Percentiles rank a stretch among this genome's conserved stretches.
Conservation (phyloP, 2,329 filamentous ascomycete genomes). For the Clonostachys rosea region DNA sequence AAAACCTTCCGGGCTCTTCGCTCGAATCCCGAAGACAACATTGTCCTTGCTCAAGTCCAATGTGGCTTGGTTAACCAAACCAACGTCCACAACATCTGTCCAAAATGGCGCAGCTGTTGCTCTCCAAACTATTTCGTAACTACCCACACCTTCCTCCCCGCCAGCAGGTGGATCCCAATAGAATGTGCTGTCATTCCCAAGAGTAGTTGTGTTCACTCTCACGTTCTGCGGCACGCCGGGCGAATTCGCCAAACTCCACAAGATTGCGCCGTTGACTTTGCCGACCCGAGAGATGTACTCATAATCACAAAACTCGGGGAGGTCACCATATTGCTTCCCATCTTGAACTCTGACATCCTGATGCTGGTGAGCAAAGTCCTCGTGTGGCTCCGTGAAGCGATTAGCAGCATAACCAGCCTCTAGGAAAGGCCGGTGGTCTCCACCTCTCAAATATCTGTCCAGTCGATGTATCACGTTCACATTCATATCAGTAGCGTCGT, state of each 20-base stretch:
- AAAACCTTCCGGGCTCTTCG: conserved; percentile 43
- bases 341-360: conserved; percentile 45
- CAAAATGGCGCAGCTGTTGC: conserved; percentile 43
- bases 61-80: conserved; percentile 34
- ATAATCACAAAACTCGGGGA: conserved; percentile 52
- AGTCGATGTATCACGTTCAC: conserved; percentile 50
- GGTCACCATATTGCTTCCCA: conserved; percentile 48
- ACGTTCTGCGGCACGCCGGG: conserved; percentile 45
- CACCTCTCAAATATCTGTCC: conserved; percentile 51
- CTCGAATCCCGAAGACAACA: conserved; percentile 50
- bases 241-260: conserved; percentile 48
- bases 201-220: conserved; percentile 33
- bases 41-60: conserved; percentile 51
- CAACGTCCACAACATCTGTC: conserved; percentile 43
- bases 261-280: conserved; percentile 46
- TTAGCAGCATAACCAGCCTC: conserved; percentile 48
- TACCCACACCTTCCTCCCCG: conserved; percentile 19
- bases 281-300: conserved; percentile 48
- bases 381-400: conserved; percentile 53
- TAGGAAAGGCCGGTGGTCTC: conserved; percentile 52
- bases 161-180: conserved; percentile 36
- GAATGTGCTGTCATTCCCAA: conserved; percentile 45
- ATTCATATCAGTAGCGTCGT: conserved; percentile 45
- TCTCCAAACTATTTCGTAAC: conserved; percentile 54
- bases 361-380: conserved; percentile 54